Conservation (phyloP, 1,284 basidiomycete genomes). For the Cystobasidiaceae sp. region DNA sequence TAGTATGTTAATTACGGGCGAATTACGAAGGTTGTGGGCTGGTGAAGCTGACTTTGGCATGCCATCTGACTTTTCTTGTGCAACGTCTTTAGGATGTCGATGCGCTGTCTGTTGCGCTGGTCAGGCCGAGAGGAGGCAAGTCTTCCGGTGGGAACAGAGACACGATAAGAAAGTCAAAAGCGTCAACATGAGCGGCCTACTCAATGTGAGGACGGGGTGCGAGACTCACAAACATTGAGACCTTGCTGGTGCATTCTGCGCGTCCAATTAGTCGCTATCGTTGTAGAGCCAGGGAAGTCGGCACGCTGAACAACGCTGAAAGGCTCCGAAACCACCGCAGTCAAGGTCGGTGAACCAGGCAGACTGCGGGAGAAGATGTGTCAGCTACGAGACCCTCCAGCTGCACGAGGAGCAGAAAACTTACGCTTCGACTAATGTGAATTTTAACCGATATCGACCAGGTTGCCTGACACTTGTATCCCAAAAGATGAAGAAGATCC, state of each 20-base stretch:
- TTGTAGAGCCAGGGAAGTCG: conserved; percentile 60
- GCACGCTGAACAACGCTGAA: conserved; percentile 69
- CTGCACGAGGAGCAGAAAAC: conserved; percentile 44
- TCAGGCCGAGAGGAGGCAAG: too few species aligned
- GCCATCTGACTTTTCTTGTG: too few species aligned
- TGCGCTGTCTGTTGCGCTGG: too few species aligned
- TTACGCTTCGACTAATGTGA: conserved; percentile 71
- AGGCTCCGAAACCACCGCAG: conserved; percentile 60
- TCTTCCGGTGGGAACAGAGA: background rate
- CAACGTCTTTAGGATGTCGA: too few species aligned
- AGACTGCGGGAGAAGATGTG: conserved; percentile 3
- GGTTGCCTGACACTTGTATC: conserved; percentile 75
- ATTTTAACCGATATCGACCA: conserved; percentile 68
- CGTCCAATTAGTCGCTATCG: conserved; percentile 51
- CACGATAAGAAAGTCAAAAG: background rate
- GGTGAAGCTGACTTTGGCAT: too few species aligned
- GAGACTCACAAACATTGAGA: conserved; percentile 56
- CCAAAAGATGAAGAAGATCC: conserved; percentile 80
- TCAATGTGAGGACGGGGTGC: background rate
- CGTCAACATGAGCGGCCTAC: too few species aligned
- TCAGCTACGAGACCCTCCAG: conserved; percentile 1
- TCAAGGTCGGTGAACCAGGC: conserved; percentile 51
- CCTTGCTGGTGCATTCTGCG: conserved; percentile 71
- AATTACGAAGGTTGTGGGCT: too few species aligned
- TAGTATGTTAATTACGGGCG: too few species aligned